Evolutionary conservation across 2,329 filamentous ascomycete genomes (phyloP).

Genomic region (Xylaria multiplex): DNA sequence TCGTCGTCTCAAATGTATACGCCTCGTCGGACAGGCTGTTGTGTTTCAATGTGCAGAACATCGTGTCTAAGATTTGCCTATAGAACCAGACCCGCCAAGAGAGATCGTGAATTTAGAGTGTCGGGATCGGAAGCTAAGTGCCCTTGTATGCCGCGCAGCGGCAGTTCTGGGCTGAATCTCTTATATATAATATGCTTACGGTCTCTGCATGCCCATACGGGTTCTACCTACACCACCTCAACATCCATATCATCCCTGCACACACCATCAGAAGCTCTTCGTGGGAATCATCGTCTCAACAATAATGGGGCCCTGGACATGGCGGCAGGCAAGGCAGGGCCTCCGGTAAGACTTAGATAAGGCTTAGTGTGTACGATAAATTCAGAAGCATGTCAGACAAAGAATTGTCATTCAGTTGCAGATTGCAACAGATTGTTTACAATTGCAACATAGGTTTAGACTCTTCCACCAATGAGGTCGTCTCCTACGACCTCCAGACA

Average conservation of each 20-base stretch:
- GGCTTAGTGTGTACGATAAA: slow-evolving; percentile 32
- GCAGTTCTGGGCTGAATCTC: slow-evolving; percentile 23
- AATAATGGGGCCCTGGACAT: slow-evolving; percentile 24
- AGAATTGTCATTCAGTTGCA: slow-evolving; percentile 36
- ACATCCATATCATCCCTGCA: slow-evolving; percentile 9
- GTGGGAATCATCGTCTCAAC: slow-evolving; percentile 29
- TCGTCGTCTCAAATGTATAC: slow-evolving; percentile 38
- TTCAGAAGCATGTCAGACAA: slow-evolving; percentile 27
- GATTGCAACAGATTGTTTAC: slow-evolving; percentile 32
- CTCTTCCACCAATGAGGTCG: slow-evolving; percentile 21
- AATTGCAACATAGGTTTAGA: slow-evolving; percentile 28
- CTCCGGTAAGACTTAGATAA: slow-evolving; percentile 30
- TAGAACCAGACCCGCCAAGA: slow-evolving; percentile 16
- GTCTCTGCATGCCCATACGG: slow-evolving; percentile 14
- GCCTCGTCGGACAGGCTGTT: slow-evolving; percentile 34
- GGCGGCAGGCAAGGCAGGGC: slow-evolving; percentile 34
- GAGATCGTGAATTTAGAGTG: slow-evolving; percentile 21
- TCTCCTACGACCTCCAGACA: neutral
- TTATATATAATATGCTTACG: slow-evolving; percentile 33
- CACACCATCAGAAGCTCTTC: slow-evolving; percentile 21
- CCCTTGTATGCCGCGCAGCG: slow-evolving; percentile 31
- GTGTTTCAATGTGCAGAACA: slow-evolving; percentile 39
- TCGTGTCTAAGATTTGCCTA: slow-evolving; percentile 11
- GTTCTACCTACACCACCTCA: slow-evolving; percentile 14
- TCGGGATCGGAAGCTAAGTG: slow-evolving; percentile 29